Base-by-base conservation (phyloP, 352 stramenopile genomes). In the Blastocystis sp. region DNA sequence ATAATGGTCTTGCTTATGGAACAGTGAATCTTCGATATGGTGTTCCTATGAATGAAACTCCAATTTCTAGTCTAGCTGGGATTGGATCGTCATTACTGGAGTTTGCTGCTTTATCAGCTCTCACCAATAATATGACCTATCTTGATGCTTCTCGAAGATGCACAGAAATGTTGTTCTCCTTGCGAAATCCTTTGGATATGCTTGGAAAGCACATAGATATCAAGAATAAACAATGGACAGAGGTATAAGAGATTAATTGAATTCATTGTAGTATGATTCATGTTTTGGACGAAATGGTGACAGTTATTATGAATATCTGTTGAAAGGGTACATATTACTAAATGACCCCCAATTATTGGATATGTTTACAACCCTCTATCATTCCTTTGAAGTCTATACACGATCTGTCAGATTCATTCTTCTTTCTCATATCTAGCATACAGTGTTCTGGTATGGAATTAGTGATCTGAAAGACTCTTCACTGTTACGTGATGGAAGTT, bases 281-380 rank as follows among this genome's bases (percentile, higher is more conserved):
- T 91, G 93, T 46, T 94, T 97, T 69, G 94, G 94, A 37, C 92
- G 93, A 0, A 97, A 97, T 29, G 92, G 96, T 0, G 96, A 99
- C 90, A 97, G 93, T 59, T 98, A 96, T 89, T 98, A 97, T 86
- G 96, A 99, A 90, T 98, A 98, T 89, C 88, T 98, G 46, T 88
- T 98, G n/a, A 99, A 98, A 89, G 95, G 95, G 86, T 93, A 97
- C 88, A 90, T 98, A 46, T 89, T 98, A n/a, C 97, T 96, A 88
- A 93, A 93, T 27, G 93, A 98, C 75, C 87, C 92, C 21, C 87
- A 91, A 90, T 93, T 95, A 92, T 90, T 97, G 89, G 91, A 91
- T 12, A 97, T 98, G 93, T 97, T 90, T 43, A 35, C 69, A 27
- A 73, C 67, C 9, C 85, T 90, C 7, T 93, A 94, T 78, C 56